Base-by-base conservation (phyloP, 164 flowering plant genomes). In the Paratinospora sagittata region DNA sequence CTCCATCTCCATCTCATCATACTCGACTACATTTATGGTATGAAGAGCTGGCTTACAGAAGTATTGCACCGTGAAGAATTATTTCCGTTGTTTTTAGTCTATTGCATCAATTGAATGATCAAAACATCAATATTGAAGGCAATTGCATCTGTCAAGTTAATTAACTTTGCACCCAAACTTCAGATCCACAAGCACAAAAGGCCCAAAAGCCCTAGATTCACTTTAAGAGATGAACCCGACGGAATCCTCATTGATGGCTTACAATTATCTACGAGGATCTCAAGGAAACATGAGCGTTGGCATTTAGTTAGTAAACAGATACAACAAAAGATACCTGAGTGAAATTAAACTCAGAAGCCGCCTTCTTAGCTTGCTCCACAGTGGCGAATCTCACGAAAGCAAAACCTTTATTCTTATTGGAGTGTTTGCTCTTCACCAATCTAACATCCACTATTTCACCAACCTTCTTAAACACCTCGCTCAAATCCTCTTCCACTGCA, bases 321-420 rank as follows among this genome's bases (percentile, higher is more conserved):
- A 30, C 6, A 39, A 27, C 0, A 33, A 52, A 73, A 0, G 34
- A 17, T 61, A 78, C 80, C 70, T 26, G 65, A 36, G 75, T 57
- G 52, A 37, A 68, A 52, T 71, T 75, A 47, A 78, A 67, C 34
- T 76, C 65, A 34, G 65, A 24, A 47, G 67, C 75, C 34, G 80
- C 80, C 23, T 33, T 47, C 43, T 47, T 74, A 16, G 77, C 80
- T 49, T 74, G 77, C 7, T 78, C 80, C 0, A 74, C 70, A 23
- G 80, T 71, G 5, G 78, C 78, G 39, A 74, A 78, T 66, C 81
- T 57, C 11, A 78, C 75, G n/a, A 78, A 78, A 58, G 81, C 81
- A 49, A 78, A 78, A 12, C 81, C 78, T 27, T 78, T 78, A 14
- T 72, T 78, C 73, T 58, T 68, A 36, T 72, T 37, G 0, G 78